These are phyloP conservation scores for Microbotryum intermedium DNA, from an alignment of 1,284 basidiomycete species.

Conservation along the genomic window DNA sequence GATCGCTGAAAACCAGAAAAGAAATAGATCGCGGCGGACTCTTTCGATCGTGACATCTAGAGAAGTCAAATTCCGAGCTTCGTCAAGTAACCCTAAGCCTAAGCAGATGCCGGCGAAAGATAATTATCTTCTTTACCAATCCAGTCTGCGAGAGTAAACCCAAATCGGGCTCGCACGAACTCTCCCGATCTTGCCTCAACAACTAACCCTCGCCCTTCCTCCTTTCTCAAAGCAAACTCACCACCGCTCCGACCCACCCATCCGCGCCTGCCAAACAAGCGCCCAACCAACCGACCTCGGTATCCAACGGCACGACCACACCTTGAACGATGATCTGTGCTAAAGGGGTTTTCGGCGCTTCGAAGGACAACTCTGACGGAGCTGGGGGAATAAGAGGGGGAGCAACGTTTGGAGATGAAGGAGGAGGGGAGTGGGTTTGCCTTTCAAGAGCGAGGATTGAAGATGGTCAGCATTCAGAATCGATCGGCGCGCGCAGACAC, in stretches of 20 bases:
- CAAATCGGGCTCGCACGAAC: no score
- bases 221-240: neutral
- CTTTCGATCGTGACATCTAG: no score
- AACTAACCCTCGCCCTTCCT: no score
- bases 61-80: no score
- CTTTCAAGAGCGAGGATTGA: conserved; percentile 9
- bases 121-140: no score
- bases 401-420: conserved; percentile 40
- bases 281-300: conserved; percentile 87
- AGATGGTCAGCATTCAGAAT: neutral
- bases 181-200: no score
- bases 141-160: no score
- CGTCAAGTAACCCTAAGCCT: no score
- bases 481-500: neutral
- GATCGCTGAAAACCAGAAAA: no score
- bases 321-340: conserved; percentile 69
- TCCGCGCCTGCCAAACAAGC: conserved; percentile 83
- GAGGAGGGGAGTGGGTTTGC: conserved; percentile 39
- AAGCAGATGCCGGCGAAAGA: no score
- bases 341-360: conserved; percentile 39
- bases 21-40: no score
- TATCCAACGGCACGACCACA: conserved; percentile 70
- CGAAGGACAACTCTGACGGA: conserved; percentile 38
- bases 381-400: conserved; percentile 44
- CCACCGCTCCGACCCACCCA: conserved; percentile 74